Conservation (phyloP, 2,329 filamentous ascomycete species). For the Phialophora expanda region DNA sequence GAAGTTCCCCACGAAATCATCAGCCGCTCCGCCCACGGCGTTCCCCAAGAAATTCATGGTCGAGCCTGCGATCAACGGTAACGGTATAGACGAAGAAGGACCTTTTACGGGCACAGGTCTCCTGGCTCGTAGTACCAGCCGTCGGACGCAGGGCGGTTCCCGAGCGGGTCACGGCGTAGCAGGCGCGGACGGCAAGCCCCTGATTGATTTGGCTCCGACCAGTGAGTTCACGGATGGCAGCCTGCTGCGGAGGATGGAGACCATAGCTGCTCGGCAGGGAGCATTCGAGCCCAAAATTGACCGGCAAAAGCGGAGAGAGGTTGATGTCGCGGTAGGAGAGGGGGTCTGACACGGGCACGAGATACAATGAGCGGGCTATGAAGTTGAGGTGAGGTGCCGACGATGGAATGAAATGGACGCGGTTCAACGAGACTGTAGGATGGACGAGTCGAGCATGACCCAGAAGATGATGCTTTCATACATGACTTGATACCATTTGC, state of each 20-base stretch:
- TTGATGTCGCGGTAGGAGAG: conserved; percentile 22
- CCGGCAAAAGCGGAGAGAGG: conserved; percentile 32
- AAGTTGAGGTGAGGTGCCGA: neutral
- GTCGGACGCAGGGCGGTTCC: conserved; percentile 28
- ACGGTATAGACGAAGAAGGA: conserved; percentile 15
- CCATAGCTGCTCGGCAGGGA: conserved; percentile 24
- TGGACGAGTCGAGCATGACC: neutral
- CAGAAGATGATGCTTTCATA: neutral
- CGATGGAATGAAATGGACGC: neutral
- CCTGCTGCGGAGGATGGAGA: conserved; percentile 48
- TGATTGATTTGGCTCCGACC: conserved; percentile 50
- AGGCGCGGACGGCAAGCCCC: conserved; percentile 42
- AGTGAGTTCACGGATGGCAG: conserved; percentile 55
- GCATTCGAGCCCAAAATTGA: conserved; percentile 31
- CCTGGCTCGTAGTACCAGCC: conserved; percentile 35
- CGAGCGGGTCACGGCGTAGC: conserved; percentile 26
- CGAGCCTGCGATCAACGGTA: conserved; percentile 10
- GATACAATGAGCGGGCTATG: neutral
- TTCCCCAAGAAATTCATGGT: conserved; percentile 25
- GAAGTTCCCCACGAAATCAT: conserved; percentile 7
- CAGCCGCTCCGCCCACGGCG: conserved; percentile 21
- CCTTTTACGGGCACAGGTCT: conserved; percentile 37
- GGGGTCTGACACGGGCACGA: neutral
- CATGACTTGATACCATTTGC: neutral
- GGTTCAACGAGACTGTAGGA: neutral